Percentiles rank a stretch among this genome's conserved stretches.
Conservation (phyloP, 306 rosid genomes). For the Oxytropis ochrocephala region DNA sequence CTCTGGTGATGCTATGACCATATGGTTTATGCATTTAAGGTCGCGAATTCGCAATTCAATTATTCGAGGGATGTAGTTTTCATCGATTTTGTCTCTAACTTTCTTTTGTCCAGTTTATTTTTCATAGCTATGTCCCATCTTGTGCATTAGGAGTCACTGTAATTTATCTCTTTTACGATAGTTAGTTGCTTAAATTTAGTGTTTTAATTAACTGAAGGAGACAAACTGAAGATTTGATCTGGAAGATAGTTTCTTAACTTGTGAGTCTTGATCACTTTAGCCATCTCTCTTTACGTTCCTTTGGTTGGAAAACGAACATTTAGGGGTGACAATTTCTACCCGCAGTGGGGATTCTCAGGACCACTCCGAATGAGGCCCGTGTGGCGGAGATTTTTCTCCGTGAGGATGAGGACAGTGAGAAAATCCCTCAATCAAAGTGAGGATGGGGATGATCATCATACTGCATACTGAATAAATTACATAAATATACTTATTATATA, state of each 20-base stretch:
- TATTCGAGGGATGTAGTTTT: conserved; percentile 30
- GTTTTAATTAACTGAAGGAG: neutral
- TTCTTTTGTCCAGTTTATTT: neutral
- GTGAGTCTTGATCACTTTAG: neutral
- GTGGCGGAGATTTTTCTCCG: no score
- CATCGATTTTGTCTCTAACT: conserved; percentile 18
- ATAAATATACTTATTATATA: no score
- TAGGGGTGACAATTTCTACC: no score
- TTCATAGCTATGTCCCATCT: conserved; percentile 9
- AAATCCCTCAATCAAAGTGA: no score
- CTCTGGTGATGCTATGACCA: conserved; percentile 37
- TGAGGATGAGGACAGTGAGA: no score
- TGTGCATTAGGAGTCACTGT: conserved; percentile 26
- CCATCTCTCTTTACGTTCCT: neutral
- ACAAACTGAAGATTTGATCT: neutral
- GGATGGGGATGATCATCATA: no score
- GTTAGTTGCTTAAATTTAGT: conserved; percentile 6
- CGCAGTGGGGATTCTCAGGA: no score
- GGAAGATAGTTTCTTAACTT: neutral
- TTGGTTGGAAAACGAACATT: neutral
- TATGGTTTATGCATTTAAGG: conserved; percentile 16
- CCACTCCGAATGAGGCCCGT: no score
- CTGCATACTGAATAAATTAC: no score
- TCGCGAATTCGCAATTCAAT: conserved; percentile 17
- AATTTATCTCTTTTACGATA: conserved; percentile 15